Conservation (phyloP, 2,329 filamentous ascomycete genomes). For the Myriosclerotinia duriaeana region DNA sequence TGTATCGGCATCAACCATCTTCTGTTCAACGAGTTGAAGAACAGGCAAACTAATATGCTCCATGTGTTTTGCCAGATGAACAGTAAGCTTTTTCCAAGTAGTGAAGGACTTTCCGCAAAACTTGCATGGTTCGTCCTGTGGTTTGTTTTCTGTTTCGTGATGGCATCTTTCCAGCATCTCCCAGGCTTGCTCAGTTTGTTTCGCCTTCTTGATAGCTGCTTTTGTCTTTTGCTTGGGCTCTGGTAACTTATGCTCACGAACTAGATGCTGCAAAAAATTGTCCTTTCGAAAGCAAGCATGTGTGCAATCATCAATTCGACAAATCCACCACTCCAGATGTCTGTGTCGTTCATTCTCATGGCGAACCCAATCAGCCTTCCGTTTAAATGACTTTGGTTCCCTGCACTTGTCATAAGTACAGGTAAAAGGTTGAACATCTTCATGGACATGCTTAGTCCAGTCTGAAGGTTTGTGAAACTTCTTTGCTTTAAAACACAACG, state of each 20-base stretch:
- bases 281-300: conserved; percentile 85
- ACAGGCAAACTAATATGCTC: conserved; percentile 85
- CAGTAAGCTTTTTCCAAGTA: conserved; percentile 89
- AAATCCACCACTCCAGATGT: conserved; percentile 88
- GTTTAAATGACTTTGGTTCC: conserved; percentile 88
- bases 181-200: conserved; percentile 66
- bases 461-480: conserved; percentile 89
- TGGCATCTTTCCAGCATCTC: conserved; percentile 76
- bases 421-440: conserved; percentile 89
- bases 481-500: conserved; percentile 81
- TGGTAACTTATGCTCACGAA: conserved; percentile 82
- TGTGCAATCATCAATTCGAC: conserved; percentile 74
- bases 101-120: conserved; percentile 81
- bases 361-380: conserved; percentile 93
- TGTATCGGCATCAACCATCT: conserved; percentile 57
- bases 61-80: conserved; percentile 94
- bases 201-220: conserved; percentile 60
- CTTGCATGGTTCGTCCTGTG: conserved; percentile 76
- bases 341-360: conserved; percentile 92
- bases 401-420: conserved; percentile 83
- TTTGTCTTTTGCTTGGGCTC: conserved; percentile 81
- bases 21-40: conserved; percentile 57
- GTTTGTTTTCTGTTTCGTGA: conserved; percentile 61
- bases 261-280: conserved; percentile 90
- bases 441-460: conserved; percentile 95